Evolutionary conservation across 208 protist species (phyloP).

Genomic region (Wallacemonas sp.): DNA sequence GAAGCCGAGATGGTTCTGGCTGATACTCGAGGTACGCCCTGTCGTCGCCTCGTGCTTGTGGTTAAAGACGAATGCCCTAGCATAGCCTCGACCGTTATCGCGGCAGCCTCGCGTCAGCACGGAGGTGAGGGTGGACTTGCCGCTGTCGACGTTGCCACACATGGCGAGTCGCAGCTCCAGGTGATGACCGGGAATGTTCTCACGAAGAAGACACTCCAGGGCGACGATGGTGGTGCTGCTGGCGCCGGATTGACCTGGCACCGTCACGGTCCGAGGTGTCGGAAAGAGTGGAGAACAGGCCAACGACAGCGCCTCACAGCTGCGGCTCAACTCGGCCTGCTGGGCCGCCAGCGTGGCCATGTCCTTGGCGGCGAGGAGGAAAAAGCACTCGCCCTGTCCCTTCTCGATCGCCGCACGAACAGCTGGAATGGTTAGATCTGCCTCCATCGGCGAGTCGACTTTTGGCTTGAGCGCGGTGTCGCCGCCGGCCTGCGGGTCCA

Average conservation of each 20-base stretch:
- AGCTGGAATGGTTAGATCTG: slow-evolving; percentile 39
- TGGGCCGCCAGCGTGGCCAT: slow-evolving; percentile 32
- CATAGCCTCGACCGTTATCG: slow-evolving; percentile 88
- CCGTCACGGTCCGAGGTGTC: slow-evolving; percentile 52
- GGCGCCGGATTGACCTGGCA: slow-evolving; percentile 3
- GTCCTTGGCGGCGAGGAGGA: slow-evolving; percentile 36
- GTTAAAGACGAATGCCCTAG: slow-evolving; percentile 90
- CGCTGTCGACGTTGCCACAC: slow-evolving; percentile 94
- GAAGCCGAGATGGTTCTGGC: slow-evolving; percentile 96
- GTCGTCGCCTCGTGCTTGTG: slow-evolving; percentile 96
- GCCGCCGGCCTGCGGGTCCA: too few relatives aligned
- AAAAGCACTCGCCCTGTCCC: slow-evolving; percentile 76
- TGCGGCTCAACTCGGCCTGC: slow-evolving; percentile 28
- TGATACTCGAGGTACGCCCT: slow-evolving; percentile 95
- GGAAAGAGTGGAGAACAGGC: slow-evolving; percentile 44
- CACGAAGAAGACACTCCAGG: slow-evolving; percentile 79
- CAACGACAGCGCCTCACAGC: slow-evolving; percentile 25
- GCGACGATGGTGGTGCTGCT: slow-evolving; percentile 30
- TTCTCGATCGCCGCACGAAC: slow-evolving; percentile 36
- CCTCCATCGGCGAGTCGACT: slow-evolving; percentile 15
- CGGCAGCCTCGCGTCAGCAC: slow-evolving; percentile 89
- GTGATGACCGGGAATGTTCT: slow-evolving; percentile 39
- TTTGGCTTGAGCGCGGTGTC: too few relatives aligned
- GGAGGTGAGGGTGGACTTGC: slow-evolving; percentile 91
- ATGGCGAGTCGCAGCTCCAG: slow-evolving; percentile 90